Evolutionary conservation across 495 filamentous ascomycete species (phyloP).

Genomic region (Penicillium fimorum): DNA sequence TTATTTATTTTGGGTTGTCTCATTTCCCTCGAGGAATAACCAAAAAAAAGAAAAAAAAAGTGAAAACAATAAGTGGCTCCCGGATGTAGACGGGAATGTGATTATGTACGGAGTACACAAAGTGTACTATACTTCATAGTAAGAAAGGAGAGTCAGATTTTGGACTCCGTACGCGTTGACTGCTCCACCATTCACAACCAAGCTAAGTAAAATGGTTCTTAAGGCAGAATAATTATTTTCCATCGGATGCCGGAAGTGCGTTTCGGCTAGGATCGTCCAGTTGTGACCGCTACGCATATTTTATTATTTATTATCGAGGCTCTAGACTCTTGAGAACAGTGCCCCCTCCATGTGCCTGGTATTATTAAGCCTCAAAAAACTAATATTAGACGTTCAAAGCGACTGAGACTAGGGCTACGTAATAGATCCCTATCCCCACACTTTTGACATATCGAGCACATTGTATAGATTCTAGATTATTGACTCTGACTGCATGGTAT

Average conservation of each 20-base stretch:
- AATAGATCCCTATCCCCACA: background rate
- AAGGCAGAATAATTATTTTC: constrained; percentile 8
- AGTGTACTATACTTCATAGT: background rate
- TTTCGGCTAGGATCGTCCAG: constrained; percentile 3
- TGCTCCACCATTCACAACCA: constrained; percentile 18
- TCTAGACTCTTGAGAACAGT: background rate
- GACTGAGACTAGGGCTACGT: constrained; percentile 7
- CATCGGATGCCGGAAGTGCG: background rate
- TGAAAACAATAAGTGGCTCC: constrained; percentile 18
- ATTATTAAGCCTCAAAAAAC: background rate
- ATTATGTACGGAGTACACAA: constrained; percentile 1
- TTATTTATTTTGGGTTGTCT: background rate
- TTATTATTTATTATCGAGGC: background rate
- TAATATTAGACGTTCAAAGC: background rate
- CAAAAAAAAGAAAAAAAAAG: background rate
- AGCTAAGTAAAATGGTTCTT: background rate
- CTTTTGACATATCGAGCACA: background rate
- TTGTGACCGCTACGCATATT: background rate
- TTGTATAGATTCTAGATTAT: background rate
- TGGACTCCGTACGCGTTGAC: constrained; percentile 18
- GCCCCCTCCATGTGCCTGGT: background rate
- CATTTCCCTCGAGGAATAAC: background rate
- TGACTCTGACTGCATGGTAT: background rate
- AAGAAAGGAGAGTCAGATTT: background rate
- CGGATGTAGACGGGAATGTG: constrained; percentile 28